These are phyloP conservation scores for Yamadazyma dendronema DNA, from an alignment of 1,139 yeast genomes.

Conservation along the genomic window DNA sequence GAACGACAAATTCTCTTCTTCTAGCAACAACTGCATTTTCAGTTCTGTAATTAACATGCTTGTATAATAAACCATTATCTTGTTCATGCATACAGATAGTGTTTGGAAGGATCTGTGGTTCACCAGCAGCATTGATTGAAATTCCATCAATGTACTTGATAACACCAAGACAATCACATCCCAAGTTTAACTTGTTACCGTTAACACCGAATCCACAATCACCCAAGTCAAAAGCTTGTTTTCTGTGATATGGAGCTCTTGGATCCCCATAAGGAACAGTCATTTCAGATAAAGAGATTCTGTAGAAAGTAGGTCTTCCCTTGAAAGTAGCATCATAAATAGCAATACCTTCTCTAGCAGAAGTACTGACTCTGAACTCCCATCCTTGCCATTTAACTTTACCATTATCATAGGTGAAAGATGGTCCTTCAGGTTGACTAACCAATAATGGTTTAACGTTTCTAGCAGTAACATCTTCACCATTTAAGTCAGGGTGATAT, in stretches of 20 bases:
- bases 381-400: constrained; percentile 86
- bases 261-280: constrained; percentile 93
- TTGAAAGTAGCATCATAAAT: constrained; percentile 75
- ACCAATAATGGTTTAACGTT: constrained; percentile 76
- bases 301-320: constrained; percentile 78
- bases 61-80: constrained; percentile 71
- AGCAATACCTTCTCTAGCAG: constrained; percentile 83
- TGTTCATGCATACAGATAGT: constrained; percentile 90
- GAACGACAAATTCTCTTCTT: constrained; percentile 82
- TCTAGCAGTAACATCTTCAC: constrained; percentile 44
- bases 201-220: constrained; percentile 86
- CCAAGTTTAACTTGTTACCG: constrained; percentile 72
- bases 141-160: constrained; percentile 76
- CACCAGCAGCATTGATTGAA: constrained; percentile 61
- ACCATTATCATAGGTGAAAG: constrained; percentile 62
- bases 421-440: constrained; percentile 84
- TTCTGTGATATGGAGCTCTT: constrained; percentile 85
- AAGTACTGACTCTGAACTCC: constrained; percentile 76
- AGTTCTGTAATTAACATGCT: constrained; percentile 84
- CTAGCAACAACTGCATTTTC: constrained; percentile 73
- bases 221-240: constrained; percentile 90
- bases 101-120: constrained; percentile 63
- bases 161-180: constrained; percentile 89
- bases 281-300: constrained; percentile 82
- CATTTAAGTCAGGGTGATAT: constrained; percentile 73